Percentiles rank a stretch among this genome's conserved stretches.
Evolutionary conservation across 805 yeast genomes (phyloP).

Genomic region (Debaryomyces hansenii): DNA sequence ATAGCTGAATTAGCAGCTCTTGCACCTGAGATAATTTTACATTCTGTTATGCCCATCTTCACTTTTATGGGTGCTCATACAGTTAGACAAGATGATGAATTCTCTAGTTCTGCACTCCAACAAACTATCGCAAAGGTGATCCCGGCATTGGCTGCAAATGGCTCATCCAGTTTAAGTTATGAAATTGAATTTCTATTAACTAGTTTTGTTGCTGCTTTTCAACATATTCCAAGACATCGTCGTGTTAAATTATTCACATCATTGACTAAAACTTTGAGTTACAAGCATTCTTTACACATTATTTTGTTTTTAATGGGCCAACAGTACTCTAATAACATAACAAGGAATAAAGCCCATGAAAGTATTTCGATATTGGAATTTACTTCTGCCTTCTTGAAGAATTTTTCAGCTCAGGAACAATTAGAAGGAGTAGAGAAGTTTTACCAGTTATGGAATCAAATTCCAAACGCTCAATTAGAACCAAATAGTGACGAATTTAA

Average conservation of each 20-base stretch:
- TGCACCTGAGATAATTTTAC: conserved; percentile 88
- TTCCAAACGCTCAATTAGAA: conserved; percentile 45
- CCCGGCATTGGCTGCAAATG: conserved; percentile 68
- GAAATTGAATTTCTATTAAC: conserved; percentile 84
- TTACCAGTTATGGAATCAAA: conserved; percentile 49
- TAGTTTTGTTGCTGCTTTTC: conserved; percentile 91
- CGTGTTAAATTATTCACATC: conserved; percentile 82
- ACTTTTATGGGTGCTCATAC: conserved; percentile 99
- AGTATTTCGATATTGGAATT: conserved; percentile 71
- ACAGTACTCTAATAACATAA: conserved; percentile 50
- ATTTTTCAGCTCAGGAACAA: conserved; percentile 69
- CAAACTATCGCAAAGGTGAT: conserved; percentile 87
- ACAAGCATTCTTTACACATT: conserved; percentile 63
- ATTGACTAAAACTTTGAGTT: conserved; percentile 72
- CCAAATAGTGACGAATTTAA: conserved; percentile 36
- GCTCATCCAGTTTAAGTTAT: conserved; percentile 44
- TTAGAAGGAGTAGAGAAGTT: conserved; percentile 53
- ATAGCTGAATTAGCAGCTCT: conserved; percentile 84
- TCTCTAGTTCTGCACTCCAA: conserved; percentile 87
- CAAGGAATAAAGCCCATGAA: conserved; percentile 64
- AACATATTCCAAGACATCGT: conserved; percentile 95
- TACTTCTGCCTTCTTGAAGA: conserved; percentile 63
- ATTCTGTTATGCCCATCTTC: conserved; percentile 98
- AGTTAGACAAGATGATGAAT: conserved; percentile 94
- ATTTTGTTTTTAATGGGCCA: conserved; percentile 78